phyloP scores from a whole-genome alignment of 2,329 filamentous ascomycete species.

The Colletotrichum orchidophilum region DNA sequence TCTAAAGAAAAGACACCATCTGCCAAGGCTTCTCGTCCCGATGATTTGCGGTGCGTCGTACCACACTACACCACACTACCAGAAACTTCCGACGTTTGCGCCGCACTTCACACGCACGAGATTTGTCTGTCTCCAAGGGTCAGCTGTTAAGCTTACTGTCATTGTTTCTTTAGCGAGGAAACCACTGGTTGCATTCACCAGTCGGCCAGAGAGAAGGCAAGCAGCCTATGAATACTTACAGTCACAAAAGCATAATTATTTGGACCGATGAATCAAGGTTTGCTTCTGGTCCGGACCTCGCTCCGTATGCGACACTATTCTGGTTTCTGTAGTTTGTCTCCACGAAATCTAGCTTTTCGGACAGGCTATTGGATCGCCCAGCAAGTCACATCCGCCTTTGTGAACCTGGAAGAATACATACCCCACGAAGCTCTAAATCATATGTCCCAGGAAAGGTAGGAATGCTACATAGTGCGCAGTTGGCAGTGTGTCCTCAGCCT shows the following conservation, averaged over 20 bases:
- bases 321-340: not conserved
- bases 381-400: not conserved
- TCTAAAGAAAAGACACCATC: not conserved
- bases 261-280: not conserved
- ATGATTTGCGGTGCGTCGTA: conserved; percentile 1
- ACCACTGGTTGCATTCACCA: not conserved
- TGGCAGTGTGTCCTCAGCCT: not conserved
- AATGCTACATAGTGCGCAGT: not conserved
- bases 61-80: not conserved
- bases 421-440: not conserved
- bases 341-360: not conserved
- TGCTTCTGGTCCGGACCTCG: not conserved
- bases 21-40: conserved; percentile 14
- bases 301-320: not conserved
- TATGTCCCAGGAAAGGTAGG: not conserved
- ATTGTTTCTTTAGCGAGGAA: conserved; percentile 14
- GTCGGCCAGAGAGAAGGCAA: not conserved
- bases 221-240: not conserved
- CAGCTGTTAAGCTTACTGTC: conserved; percentile 1
- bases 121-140: not conserved
- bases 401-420: not conserved
- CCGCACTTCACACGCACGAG: not conserved
- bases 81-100: conserved; percentile 5
- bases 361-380: not conserved
- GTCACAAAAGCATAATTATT: not conserved